Evolutionary conservation across 1,139 yeast species (phyloP).

Genomic region (Pichia sp.): DNA sequence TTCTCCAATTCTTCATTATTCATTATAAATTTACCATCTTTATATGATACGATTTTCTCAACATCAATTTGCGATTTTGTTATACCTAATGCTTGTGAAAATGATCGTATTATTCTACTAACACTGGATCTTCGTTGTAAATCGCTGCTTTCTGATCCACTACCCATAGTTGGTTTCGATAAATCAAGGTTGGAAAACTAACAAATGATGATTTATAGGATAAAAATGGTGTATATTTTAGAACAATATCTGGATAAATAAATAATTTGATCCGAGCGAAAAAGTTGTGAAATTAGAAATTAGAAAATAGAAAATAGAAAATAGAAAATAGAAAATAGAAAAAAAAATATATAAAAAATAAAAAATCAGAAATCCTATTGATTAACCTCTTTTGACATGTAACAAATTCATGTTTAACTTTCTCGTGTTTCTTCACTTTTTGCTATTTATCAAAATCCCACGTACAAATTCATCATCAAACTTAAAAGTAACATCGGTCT

Average conservation of each 20-base stretch:
- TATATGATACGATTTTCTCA: constrained; percentile 3
- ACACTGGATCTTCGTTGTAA: constrained; percentile 3
- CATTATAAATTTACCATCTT: constrained; percentile 44
- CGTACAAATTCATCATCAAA: neutral
- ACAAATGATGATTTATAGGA: no score
- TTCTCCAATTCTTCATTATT: constrained; percentile 40
- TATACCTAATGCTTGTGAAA: constrained; percentile 12
- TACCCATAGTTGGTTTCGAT: neutral
- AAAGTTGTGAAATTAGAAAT: neutral
- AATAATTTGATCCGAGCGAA: neutral
- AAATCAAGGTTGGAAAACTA: no score
- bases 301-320: no score
- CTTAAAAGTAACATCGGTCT: neutral
- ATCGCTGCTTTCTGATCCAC: neutral
- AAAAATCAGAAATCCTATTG: neutral
- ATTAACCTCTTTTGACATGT: neutral
- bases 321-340: neutral
- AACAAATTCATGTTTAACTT: neutral
- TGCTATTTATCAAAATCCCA: neutral
- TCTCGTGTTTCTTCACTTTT: neutral
- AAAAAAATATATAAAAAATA: neutral
- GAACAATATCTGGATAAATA: no score
- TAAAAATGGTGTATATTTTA: no score
- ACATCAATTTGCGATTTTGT: constrained; percentile 4
- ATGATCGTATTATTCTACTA: constrained; percentile 7